Percentiles rank a stretch among this genome's conserved stretches.
These are phyloP conservation scores for Xylariaceae sp. DNA, from an alignment of 2,329 filamentous ascomycete genomes.

Conservation along the genomic window DNA sequence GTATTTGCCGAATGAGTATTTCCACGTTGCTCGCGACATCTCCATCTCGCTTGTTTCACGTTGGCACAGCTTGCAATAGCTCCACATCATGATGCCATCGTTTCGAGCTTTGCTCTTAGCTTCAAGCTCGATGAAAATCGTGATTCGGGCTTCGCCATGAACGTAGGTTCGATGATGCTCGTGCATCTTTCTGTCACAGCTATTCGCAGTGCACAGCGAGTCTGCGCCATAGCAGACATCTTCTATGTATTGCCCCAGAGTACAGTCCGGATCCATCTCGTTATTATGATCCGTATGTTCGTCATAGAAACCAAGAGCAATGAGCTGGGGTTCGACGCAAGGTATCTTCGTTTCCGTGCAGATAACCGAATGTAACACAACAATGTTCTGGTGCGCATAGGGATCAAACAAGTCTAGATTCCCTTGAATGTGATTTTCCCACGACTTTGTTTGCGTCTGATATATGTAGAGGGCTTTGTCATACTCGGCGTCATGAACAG, in stretches of 20 bases:
- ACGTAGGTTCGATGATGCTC: slow-evolving; percentile 97
- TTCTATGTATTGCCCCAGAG: slow-evolving; percentile 91
- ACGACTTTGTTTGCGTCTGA: slow-evolving; percentile 88
- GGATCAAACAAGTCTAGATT: slow-evolving; percentile 91
- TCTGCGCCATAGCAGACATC: slow-evolving; percentile 77
- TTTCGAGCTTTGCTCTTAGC: slow-evolving; percentile 42
- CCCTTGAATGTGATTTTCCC: slow-evolving; percentile 91
- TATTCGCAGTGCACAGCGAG: slow-evolving; percentile 75
- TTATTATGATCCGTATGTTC: slow-evolving; percentile 68
- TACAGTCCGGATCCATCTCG: slow-evolving; percentile 79
- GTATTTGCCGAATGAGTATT: slow-evolving; percentile 98
- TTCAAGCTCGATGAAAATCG: slow-evolving; percentile 77
- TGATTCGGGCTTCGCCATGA: slow-evolving; percentile 90
- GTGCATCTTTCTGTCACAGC: slow-evolving; percentile 83
- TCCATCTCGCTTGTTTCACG: slow-evolving; percentile 84
- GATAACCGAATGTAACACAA: slow-evolving; percentile 88
- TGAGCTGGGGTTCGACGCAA: slow-evolving; percentile 85
- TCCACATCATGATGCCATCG: slow-evolving; percentile 94
- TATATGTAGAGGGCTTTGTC: slow-evolving; percentile 94
- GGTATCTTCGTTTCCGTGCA: slow-evolving; percentile 93
- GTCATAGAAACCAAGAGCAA: slow-evolving; percentile 90
- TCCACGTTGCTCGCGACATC: slow-evolving; percentile 95
- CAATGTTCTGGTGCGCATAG: slow-evolving; percentile 93
- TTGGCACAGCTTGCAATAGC: slow-evolving; percentile 86
- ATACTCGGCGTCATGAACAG: slow-evolving; percentile 94